Conservation (phyloP, 306 rosid genomes). For the Castanopsis chinensis region DNA sequence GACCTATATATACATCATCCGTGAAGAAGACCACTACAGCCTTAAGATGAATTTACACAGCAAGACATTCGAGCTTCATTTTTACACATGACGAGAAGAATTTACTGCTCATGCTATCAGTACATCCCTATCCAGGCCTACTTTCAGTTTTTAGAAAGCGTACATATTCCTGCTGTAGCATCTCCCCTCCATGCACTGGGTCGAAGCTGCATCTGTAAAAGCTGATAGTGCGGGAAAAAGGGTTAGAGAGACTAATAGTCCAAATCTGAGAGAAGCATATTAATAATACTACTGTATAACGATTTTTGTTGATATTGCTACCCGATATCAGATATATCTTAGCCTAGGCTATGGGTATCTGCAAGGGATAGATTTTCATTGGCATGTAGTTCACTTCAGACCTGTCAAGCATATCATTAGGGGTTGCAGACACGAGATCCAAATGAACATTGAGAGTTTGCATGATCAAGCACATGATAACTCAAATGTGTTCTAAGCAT, state of each 20-base stretch:
- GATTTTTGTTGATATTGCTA: not conserved
- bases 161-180: slow-evolving; percentile 69
- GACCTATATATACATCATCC: not conserved
- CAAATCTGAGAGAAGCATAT: not conserved
- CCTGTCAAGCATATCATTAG: not conserved
- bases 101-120: slow-evolving; percentile 8
- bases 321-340: not conserved
- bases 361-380: not conserved
- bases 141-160: slow-evolving; percentile 56
- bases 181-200: slow-evolving; percentile 65
- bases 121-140: slow-evolving; percentile 26
- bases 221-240: slow-evolving; percentile 37
- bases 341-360: not conserved
- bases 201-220: slow-evolving; percentile 75
- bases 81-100: slow-evolving; percentile 37
- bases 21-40: not conserved
- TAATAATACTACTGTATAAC: not conserved
- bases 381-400: not conserved
- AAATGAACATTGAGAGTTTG: not conserved
- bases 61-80: slow-evolving; percentile 7
- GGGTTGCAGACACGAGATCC: not conserved
- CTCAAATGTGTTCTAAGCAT: too few relatives aligned
- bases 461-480: not conserved
- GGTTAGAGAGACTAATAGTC: slow-evolving; percentile 1
- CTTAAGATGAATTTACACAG: not conserved